Evolutionary conservation across 2,329 filamentous ascomycete genomes (phyloP).

Genomic region (Drechslera avenae): DNA sequence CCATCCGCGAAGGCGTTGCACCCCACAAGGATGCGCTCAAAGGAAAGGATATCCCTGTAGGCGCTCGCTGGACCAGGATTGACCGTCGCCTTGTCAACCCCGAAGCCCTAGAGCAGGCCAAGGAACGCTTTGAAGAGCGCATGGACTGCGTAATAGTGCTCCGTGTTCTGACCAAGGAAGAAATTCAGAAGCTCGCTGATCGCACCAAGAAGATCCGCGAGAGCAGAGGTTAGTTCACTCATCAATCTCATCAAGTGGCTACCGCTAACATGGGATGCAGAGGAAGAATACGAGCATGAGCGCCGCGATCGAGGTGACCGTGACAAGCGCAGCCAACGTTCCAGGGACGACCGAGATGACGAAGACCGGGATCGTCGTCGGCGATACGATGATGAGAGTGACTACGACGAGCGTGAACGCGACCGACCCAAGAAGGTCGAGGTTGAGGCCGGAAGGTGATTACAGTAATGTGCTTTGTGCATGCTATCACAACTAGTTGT

Average conservation of each 20-base stretch:
- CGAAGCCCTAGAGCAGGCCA: constrained; percentile 80
- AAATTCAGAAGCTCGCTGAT: constrained; percentile 85
- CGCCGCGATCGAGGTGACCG: constrained; percentile 34
- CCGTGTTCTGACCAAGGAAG: constrained; percentile 82
- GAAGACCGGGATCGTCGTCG: constrained; percentile 22
- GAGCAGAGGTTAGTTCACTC: constrained; percentile 23
- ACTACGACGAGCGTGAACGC: constrained; percentile 30
- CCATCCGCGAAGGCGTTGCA: constrained; percentile 85
- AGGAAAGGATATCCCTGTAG: constrained; percentile 68
- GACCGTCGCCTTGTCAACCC: constrained; percentile 87
- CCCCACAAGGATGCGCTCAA: constrained; percentile 88
- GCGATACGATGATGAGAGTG: constrained; percentile 38
- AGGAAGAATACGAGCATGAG: constrained; percentile 45
- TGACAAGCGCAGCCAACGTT: constrained; percentile 9
- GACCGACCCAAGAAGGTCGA: constrained; percentile 37
- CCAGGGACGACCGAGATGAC: too few relatives aligned
- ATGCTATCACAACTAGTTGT: not conserved
- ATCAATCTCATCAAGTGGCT: not conserved
- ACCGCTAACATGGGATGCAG: constrained; percentile 15
- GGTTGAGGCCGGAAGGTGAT: constrained; percentile 36
- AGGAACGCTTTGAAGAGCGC: constrained; percentile 90
- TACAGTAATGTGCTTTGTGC: constrained; percentile 5
- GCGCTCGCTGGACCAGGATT: constrained; percentile 92
- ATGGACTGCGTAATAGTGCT: constrained; percentile 93
- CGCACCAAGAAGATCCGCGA: constrained; percentile 80